phyloP scores from a whole-genome alignment of 78 protist species.

The Blattamonas nauphoetae region DNA sequence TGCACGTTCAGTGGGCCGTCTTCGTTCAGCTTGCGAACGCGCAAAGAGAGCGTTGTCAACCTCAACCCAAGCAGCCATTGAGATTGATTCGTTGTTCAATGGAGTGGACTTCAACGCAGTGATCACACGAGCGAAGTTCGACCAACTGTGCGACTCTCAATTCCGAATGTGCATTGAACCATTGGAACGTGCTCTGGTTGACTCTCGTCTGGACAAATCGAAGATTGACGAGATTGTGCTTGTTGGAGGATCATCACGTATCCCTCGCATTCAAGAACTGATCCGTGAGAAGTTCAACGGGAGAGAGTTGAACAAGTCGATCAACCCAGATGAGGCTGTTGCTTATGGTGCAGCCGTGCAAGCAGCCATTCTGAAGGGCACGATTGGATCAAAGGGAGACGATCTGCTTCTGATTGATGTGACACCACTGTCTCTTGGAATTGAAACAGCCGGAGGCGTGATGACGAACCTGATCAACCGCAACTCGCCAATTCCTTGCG shows the following conservation, averaged over 20 bases:
- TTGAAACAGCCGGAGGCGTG: slow-evolving; percentile 91
- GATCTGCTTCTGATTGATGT: slow-evolving; percentile 76
- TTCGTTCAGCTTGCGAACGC: slow-evolving; percentile 58
- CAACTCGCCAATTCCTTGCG: slow-evolving; percentile 93
- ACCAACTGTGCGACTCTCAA: slow-evolving; percentile 79
- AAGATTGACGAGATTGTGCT: slow-evolving; percentile 78
- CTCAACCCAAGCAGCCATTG: slow-evolving; percentile 60
- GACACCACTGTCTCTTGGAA: slow-evolving; percentile 86
- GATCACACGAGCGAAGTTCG: slow-evolving; percentile 94
- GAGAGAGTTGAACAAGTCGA: slow-evolving; percentile 67
- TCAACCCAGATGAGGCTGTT: slow-evolving; percentile 98
- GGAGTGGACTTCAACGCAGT: slow-evolving; percentile 85
- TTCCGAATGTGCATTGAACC: slow-evolving; percentile 80
- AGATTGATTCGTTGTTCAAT: slow-evolving; percentile 85
- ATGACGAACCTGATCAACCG: slow-evolving; percentile 91
- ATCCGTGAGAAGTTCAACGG: slow-evolving; percentile 89
- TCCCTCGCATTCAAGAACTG: slow-evolving; percentile 89
- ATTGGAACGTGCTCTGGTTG: slow-evolving; percentile 73
- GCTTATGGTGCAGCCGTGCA: slow-evolving; percentile 99
- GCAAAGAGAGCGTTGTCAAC: slow-evolving; percentile 68
- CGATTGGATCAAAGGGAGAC: neutral
- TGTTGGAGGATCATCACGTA: slow-evolving; percentile 97
- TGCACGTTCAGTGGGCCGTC: slow-evolving; percentile 45
- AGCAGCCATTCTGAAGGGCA: slow-evolving; percentile 85
- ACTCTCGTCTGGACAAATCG: slow-evolving; percentile 65